A percentile compares a stretch with the other conserved stretches of the same genome.
phyloP scores from a whole-genome alignment of 163 green algal species.

The Scenedesmus sp. region DNA sequence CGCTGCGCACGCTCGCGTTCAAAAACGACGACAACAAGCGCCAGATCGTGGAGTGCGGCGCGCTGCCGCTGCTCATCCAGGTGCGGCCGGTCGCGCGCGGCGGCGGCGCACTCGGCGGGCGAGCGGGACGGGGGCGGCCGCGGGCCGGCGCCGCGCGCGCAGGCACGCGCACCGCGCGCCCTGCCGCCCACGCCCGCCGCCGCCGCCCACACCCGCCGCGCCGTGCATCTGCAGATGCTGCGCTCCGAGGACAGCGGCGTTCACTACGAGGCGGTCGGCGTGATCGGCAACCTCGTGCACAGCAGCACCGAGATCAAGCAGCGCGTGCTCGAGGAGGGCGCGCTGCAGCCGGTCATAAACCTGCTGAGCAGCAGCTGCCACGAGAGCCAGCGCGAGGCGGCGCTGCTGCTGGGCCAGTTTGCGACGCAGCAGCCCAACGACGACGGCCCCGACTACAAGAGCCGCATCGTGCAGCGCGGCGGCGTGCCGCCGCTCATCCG shows the following conservation, averaged over 20 bases:
- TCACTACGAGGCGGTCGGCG: conserved; percentile 98
- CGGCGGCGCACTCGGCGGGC: no score
- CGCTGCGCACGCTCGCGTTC: conserved; percentile 97
- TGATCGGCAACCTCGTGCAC: conserved; percentile 99
- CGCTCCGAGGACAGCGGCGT: conserved; percentile 89
- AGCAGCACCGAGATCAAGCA: conserved; percentile 74
- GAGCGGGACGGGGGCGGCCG: no score
- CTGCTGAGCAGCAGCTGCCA: conserved; percentile 88
- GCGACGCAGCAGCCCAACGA: conserved; percentile 61
- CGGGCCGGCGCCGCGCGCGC: no score
- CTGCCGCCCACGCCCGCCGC: no score
- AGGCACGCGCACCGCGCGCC: no score
- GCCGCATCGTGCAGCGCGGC: conserved; percentile 93
- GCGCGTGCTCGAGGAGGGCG: conserved; percentile 88
- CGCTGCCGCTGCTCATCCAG: conserved; percentile 93
- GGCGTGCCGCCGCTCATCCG: conserved; percentile 92
- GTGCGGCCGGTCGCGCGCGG: conserved; percentile 60
- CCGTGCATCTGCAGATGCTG: conserved; percentile 98
- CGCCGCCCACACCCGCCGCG: no score
- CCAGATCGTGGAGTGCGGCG: conserved; percentile 94
- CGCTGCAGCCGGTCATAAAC: conserved; percentile 97
- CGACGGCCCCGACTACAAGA: conserved; percentile 62
- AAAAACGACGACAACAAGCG: conserved; percentile 99
- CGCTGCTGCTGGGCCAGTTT: conserved; percentile 96
- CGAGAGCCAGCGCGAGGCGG: conserved; percentile 95